Conservation (phyloP, 345 rosid genomes). For the Syzygium aqueum region DNA sequence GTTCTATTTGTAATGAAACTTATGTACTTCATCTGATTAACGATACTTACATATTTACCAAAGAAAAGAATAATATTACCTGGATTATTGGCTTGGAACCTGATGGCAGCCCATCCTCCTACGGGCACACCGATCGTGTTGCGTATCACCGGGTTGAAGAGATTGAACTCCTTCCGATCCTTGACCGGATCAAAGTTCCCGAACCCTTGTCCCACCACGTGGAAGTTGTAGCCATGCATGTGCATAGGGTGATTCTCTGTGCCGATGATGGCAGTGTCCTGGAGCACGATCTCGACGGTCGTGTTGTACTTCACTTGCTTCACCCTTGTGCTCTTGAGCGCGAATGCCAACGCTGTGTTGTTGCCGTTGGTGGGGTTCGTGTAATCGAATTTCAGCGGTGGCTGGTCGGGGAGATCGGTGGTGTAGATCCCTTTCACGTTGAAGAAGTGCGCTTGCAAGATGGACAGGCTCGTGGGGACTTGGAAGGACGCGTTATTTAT, state of each 20-base stretch:
- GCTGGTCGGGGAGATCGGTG: slow-evolving; percentile 49
- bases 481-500: slow-evolving; percentile 69
- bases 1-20: background rate
- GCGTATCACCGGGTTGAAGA: slow-evolving; percentile 7
- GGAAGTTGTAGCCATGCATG: slow-evolving; percentile 11
- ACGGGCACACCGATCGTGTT: slow-evolving; percentile 11
- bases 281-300: slow-evolving; percentile 10
- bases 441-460: slow-evolving; percentile 51
- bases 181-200: slow-evolving; percentile 9
- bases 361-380: slow-evolving; percentile 21
- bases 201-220: slow-evolving; percentile 6
- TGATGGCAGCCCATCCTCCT: slow-evolving; percentile 17
- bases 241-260: slow-evolving; percentile 16
- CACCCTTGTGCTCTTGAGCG: slow-evolving; percentile 2
- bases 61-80: background rate
- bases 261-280: slow-evolving; percentile 8
- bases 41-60: background rate
- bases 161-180: slow-evolving; percentile 6
- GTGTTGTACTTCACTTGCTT: slow-evolving; percentile 2
- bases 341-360: slow-evolving; percentile 1
- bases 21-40: background rate
- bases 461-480: slow-evolving; percentile 30
- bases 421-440: slow-evolving; percentile 50
- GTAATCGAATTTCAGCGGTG: slow-evolving; percentile 52
- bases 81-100: slow-evolving; percentile 18